Base-by-base conservation (phyloP, 495 filamentous ascomycete genomes). In the Paragyromitra xinjiangensis region DNA sequence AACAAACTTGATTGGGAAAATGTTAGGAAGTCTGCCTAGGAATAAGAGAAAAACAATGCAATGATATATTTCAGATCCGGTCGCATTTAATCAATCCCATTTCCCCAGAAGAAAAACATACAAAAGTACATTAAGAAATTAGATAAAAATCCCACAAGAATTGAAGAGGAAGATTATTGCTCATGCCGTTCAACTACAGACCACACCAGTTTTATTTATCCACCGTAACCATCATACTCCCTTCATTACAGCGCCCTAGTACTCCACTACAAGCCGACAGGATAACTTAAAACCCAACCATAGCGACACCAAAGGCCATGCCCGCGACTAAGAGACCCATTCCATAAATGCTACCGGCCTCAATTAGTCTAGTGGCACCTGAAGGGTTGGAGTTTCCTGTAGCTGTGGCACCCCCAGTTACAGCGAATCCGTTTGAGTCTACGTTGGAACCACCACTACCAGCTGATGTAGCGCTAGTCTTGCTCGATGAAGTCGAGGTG, bases 401-500 rank as follows among this genome's bases (percentile, higher is more conserved):
- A 7, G 81, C 72, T 5, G 81, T 53, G 12, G 64, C 67, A 19
- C 78, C 73, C 40, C 83, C 85, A 61, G 84, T 85, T 7, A 84
- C 82, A 16, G 83, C 81, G 55, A 79, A 81, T 53, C 79, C 62
- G 22, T 75, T 79, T 29, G 69, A 69, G 62, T 80, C 80, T 19
- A 79, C 69, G 16, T 34, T 34, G 29, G 29, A 51, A 14, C 80
- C 83, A 48, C 42, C 77, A 37, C 80, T 73, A 37, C 81, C 68
- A 8, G 63, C 71, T 19, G 62, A 26, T 29, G 83, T 80, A 26
- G 79, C 66, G 22, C 80, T 71, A 19, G 84, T 82, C 14, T 84
- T 73, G 55, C 84, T 82, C n/a, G 80, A 75, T 6, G 83, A 76
- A 29, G 85, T 78, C 59, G 85, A 82, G 19, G 86, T 85, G 26